A percentile compares a stretch with the other conserved stretches of the same genome.
Evolutionary conservation across 768 basidiomycete genomes (phyloP).

Genomic region (Hemileccinum rubropunctum): DNA sequence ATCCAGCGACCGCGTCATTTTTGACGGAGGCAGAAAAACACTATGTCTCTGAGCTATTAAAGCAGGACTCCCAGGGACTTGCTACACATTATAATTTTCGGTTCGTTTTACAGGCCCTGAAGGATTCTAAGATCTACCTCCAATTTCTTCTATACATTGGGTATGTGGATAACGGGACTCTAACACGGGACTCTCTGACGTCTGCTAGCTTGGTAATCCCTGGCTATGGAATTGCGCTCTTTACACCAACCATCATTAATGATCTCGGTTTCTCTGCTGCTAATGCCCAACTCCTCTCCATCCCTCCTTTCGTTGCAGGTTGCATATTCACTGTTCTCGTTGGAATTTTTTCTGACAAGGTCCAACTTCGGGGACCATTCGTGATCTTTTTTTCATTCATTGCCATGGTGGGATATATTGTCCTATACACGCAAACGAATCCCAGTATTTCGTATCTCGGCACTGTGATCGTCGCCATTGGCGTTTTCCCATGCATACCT

Average conservation of each 20-base stretch:
- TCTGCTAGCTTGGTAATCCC: constrained; percentile 39
- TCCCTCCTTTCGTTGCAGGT: constrained; percentile 45
- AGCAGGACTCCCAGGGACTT: constrained; percentile 41
- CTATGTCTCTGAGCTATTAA: constrained; percentile 39
- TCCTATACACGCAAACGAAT: constrained; percentile 36
- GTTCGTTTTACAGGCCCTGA: constrained; percentile 48
- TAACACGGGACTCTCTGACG: constrained; percentile 1
- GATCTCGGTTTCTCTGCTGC: constrained; percentile 49
- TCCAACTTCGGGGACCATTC: constrained; percentile 44
- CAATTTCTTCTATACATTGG: constrained; percentile 38
- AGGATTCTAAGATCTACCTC: constrained; percentile 40
- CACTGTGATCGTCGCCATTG: constrained; percentile 45
- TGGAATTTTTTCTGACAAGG: constrained; percentile 42
- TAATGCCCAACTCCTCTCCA: constrained; percentile 45
- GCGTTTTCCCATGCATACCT: constrained; percentile 46
- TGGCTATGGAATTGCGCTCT: constrained; percentile 44
- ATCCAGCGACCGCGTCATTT: constrained; percentile 55
- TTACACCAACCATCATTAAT: constrained; percentile 46
- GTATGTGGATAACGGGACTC: constrained; percentile 15
- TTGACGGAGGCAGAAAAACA: constrained; percentile 42
- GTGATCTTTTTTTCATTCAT: constrained; percentile 39
- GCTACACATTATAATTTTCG: constrained; percentile 42
- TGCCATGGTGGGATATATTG: constrained; percentile 45
- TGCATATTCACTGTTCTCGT: constrained; percentile 38
- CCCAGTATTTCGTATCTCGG: constrained; percentile 37